Base-by-base conservation (phyloP, 2,329 filamentous ascomycete genomes). In the Hypocrella siamensis region DNA sequence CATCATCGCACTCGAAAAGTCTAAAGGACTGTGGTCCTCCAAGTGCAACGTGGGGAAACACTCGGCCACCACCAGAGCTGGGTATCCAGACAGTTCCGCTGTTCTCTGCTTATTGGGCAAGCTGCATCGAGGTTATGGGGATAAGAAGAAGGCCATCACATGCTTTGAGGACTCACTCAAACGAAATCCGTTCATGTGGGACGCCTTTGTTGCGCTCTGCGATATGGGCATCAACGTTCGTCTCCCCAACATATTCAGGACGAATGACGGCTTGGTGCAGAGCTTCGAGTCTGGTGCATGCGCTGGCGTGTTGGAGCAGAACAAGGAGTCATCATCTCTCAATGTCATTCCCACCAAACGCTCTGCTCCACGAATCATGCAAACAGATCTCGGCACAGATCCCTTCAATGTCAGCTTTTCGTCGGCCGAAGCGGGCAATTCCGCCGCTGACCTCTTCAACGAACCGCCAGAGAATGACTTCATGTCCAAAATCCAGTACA, bases 171-270 rank as follows among this genome's bases (percentile, higher is more conserved):
- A 92, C 37, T 75, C 86, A 5, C 60, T 98, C 45, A 92, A 86
- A 56, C 54, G 76, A 33, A 98, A 96, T 47, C 86, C 90, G 2
- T 88, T 96, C 54, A 90, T 93, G 71, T 98, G 90, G 90, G 90
- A 98, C 61, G 86, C 88, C 1, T 96, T 96, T 46, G 75, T 78
- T 16, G 79, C 74, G 12, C 67, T 98, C 6, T 93, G 86, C 50
- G 85, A 94, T 48, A 82, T 72, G 75, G 82, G 83, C 4, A 78
- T 84, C 28, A 76, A 75, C 41, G 67, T 96, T 33, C 75, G 81
- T 34, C 75, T 90, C 8, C 70, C 76, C 17, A 93, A 92, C 46
- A 80, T 94, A 39, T 98, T 93, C 59, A 84, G 76, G 49, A 59
- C 79, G 43, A 83, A 69, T 37, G 67, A 73, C 15, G 38, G 49